Conservation (phyloP, 2,329 filamentous ascomycete species). For the Sporothrix euskadiensis region DNA sequence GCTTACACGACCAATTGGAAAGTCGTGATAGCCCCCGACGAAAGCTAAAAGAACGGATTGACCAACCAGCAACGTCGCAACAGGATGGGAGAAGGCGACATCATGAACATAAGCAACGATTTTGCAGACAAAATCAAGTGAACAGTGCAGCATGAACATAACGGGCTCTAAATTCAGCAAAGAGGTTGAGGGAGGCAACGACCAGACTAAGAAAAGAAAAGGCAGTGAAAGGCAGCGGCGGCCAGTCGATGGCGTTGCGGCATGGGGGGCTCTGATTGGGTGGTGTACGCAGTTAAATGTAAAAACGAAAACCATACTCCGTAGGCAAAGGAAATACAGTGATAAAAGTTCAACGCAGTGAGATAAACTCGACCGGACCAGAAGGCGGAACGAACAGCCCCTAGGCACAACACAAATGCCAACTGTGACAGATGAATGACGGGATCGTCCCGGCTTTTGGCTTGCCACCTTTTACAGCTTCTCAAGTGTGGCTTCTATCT, state of each 20-base stretch:
- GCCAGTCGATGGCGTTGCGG: background rate
- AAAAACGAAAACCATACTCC: background rate
- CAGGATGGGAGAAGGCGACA: background rate
- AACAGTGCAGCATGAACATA: too few species aligned
- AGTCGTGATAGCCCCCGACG: background rate
- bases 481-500: background rate
- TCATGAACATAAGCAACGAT: background rate
- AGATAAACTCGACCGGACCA: background rate
- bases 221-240: background rate
- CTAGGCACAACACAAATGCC: background rate
- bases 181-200: too few species aligned
- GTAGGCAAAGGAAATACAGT: background rate
- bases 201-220: background rate
- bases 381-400: background rate
- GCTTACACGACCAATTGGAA: background rate
- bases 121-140: background rate
- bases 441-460: background rate
- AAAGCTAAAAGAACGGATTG: background rate
- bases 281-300: background rate
- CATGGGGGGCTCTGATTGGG: background rate
- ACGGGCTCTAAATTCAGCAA: background rate
- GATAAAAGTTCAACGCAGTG: background rate
- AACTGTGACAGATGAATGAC: conserved; percentile 16
- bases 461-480: background rate
- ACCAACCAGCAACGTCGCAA: background rate